Base-by-base conservation (phyloP, 805 yeast species). In the Candida nitratophila region DNA sequence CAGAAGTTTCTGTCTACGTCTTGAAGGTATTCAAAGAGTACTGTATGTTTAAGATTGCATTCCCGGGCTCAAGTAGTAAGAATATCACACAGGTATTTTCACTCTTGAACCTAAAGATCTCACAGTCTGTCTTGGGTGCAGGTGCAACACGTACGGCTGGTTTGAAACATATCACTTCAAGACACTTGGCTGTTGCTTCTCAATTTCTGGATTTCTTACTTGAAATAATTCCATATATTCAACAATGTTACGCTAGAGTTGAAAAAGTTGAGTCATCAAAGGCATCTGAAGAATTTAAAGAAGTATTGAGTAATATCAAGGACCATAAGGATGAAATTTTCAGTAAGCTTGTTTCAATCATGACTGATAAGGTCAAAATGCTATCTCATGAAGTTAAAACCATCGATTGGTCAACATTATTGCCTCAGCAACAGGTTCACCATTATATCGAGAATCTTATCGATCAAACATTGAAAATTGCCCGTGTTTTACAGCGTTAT, bases 121-220 rank as follows among this genome's bases (percentile, higher is more conserved):
- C 76, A 4, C 76, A 77, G 48, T 75, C 85, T 4, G 80, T 85
- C 34, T 64, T 85, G 32, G 83, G 81, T 37, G 88, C 90, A 1
- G 86, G 85, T 36, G 91, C 91, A 1, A 82, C 86, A 2, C 63
- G 78, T 49, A 76, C 89, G 0, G 86, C 91, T 0, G 88, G 86
- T 0, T 65, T 84, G 41, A 79, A 74, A 49, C 89, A 83, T 54
- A 83, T 85, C 41, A 80, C 86, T 3, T 82, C 88, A 1, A 80
- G 79, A 50, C 86, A 84, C 58, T 57, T 84, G 41, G 81, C 88
- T 0, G 68, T 83, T 34, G 77, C 85, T 32, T 76, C 82, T 4
- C 87, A 84, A 54, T 68, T 80, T n/a, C 65, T 84, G 27, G 77
- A 78, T 44, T 65, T 71, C 27, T 59, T 81, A 21, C 60, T 74